Evolutionary conservation across 2,329 filamentous ascomycete genomes (phyloP).

Genomic region (Hypoxylon sp.): DNA sequence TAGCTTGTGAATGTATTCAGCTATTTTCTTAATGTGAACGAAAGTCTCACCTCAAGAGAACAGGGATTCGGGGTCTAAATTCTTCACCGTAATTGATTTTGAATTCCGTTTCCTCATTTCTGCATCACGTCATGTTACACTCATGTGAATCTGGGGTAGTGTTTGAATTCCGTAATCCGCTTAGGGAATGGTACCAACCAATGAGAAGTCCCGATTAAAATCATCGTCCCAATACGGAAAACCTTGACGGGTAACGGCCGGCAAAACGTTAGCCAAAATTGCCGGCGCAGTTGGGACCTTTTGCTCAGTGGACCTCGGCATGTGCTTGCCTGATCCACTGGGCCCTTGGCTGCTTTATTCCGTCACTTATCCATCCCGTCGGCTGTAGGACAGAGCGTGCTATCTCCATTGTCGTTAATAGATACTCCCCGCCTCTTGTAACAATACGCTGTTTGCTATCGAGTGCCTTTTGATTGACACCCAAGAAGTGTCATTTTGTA

Average conservation of each 20-base stretch:
- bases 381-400: conserved; percentile 30
- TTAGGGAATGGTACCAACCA: conserved; percentile 16
- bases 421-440: conserved; percentile 21
- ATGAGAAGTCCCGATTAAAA: conserved; percentile 23
- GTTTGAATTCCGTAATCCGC: conserved; percentile 21
- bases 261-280: conserved; percentile 39
- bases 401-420: conserved; percentile 24
- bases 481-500: not conserved
- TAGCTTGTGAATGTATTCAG: conserved; percentile 15
- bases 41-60: not conserved
- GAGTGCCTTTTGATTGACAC: not conserved
- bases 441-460: conserved; percentile 6
- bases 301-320: conserved; percentile 44
- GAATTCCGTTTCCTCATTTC: conserved; percentile 14
- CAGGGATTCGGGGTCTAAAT: not conserved
- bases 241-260: conserved; percentile 27
- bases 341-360: conserved; percentile 33
- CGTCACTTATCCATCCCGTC: conserved; percentile 40
- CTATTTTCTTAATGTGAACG: not conserved
- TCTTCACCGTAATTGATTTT: conserved; percentile 9
- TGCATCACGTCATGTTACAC: conserved; percentile 7
- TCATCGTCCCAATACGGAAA: conserved; percentile 20
- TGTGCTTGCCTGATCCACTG: conserved; percentile 39
- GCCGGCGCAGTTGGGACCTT: conserved; percentile 36
- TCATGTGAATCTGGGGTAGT: conserved; percentile 13